Evolutionary conservation across 2,329 filamentous ascomycete genomes (phyloP).

Genomic region (Exophiala phaeomuriformis): DNA sequence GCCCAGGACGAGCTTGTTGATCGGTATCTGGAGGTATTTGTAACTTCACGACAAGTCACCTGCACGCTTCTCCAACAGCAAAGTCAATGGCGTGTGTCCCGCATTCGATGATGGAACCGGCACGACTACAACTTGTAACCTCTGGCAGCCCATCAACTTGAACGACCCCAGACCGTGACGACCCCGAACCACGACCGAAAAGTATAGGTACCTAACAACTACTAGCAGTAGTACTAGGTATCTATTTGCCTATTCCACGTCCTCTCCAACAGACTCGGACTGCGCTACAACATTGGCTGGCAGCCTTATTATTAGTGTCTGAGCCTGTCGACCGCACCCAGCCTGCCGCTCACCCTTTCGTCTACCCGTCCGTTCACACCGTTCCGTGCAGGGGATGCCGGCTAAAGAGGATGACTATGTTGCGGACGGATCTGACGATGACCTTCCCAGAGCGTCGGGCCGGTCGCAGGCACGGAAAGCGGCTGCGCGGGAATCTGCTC

Average conservation of each 20-base stretch:
- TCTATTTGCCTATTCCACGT: not conserved
- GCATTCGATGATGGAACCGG: too few relatives aligned
- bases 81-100: too few relatives aligned
- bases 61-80: too few relatives aligned
- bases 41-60: too few relatives aligned
- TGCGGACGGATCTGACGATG: conserved; percentile 38
- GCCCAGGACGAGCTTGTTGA: not conserved
- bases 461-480: conserved; percentile 18
- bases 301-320: not conserved
- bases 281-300: not conserved
- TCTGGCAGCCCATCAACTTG: not conserved
- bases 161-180: not conserved
- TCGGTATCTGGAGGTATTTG: too few relatives aligned
- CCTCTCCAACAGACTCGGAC: conserved; percentile 11
- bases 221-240: too few relatives aligned
- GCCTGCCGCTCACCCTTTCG: conserved; percentile 6
- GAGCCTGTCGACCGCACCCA: not conserved
- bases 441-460: conserved; percentile 29
- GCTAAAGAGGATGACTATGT: conserved; percentile 44
- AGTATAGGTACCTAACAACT: too few relatives aligned
- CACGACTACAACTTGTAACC: not conserved
- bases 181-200: too few relatives aligned
- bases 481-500: conserved; percentile 33
- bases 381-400: conserved; percentile 26
- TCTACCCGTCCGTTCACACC: not conserved